Base-by-base conservation (phyloP, 2,329 filamentous ascomycete genomes). In the Xenoacremonium recifei region DNA sequence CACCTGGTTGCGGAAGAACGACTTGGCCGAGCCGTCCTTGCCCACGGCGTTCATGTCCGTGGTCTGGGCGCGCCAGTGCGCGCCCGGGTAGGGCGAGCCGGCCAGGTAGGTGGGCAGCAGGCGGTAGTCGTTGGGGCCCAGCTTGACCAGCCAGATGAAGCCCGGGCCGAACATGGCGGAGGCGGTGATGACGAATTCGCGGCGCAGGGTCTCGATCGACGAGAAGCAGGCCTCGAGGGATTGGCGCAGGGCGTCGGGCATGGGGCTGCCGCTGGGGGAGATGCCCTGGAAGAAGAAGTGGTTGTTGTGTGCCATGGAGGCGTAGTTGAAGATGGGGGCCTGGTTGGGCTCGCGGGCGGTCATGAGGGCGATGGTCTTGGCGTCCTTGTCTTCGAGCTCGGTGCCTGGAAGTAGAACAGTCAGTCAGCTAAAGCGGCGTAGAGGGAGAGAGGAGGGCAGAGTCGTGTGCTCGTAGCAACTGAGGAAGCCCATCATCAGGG, bases 281-380 rank as follows among this genome's bases (percentile, higher is more conserved):
- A 72, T 62, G 59, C 75, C 68, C 54, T 79, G 65, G 77, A 92
- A 91, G 79, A 89, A 92, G 74, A 89, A 85, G 63, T 82, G 72
- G 65, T 82, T 96, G 80, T 97, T 97, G 77, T 88, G 86, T 42
- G 89, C 88, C 87, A 95, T 95, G 57, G 89, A 95, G 66, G 93
- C 93, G 66, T 95, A 82, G 79, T 97, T 99, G 82, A 99, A 99
- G 63, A 85, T 73, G 55, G 84, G 76, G 31, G 93, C 93, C 49
- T 79, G 75, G 54, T 76, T 75, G 33, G 92, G 85, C 59, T 93
- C 80, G 66, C 90, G 89, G 46, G 92, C 87, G 45, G 85, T 85
- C 59, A 81, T 75, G 59, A 92, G 75, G 60, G 87, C 69, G 60
- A 96, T 82, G 35, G 82, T 73, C 66, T 87, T 83, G 47, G 81